phyloP scores from a whole-genome alignment of 257 asterid genomes.

The Cinchona pubescens region DNA sequence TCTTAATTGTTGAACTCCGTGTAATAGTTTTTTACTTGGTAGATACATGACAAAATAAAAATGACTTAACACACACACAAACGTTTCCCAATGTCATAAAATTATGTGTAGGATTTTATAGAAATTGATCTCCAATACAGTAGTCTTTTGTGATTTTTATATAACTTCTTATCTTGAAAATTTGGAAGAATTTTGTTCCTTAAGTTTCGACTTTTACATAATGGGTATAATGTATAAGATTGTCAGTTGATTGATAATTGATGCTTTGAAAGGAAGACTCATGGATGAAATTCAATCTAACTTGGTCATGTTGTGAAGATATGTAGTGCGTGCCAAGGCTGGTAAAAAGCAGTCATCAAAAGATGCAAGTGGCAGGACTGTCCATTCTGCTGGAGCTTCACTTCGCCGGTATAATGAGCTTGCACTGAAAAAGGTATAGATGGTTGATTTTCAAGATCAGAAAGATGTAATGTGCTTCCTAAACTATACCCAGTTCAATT shows the following conservation, averaged over 20 bases:
- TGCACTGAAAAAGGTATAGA: constrained; percentile 75
- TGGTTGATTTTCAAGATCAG: constrained; percentile 2
- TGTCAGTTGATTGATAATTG: background rate
- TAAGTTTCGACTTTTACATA: background rate
- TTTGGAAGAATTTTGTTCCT: background rate
- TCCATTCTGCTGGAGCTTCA: constrained; percentile 97
- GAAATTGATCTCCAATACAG: background rate
- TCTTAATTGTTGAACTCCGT: background rate
- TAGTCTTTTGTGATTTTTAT: too few relatives aligned
- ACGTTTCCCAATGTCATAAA: background rate
- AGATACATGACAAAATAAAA: background rate
- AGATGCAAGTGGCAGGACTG: constrained; percentile 76
- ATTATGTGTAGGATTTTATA: background rate
- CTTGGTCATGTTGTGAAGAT: constrained; percentile 42
- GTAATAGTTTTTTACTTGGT: background rate
- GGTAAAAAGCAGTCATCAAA: constrained; percentile 92
- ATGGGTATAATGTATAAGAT: background rate
- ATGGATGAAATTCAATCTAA: background rate
- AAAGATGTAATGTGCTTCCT: constrained; percentile 4
- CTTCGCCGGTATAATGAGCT: constrained; percentile 94
- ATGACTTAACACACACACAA: background rate
- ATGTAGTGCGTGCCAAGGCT: constrained; percentile 96
- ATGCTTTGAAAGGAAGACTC: background rate
- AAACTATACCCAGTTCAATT: background rate
- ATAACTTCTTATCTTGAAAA: background rate